Percentiles rank a stretch among this genome's conserved stretches.
Conservation (phyloP, 148 eudicot species). For the Vaccinium vitisidaea region DNA sequence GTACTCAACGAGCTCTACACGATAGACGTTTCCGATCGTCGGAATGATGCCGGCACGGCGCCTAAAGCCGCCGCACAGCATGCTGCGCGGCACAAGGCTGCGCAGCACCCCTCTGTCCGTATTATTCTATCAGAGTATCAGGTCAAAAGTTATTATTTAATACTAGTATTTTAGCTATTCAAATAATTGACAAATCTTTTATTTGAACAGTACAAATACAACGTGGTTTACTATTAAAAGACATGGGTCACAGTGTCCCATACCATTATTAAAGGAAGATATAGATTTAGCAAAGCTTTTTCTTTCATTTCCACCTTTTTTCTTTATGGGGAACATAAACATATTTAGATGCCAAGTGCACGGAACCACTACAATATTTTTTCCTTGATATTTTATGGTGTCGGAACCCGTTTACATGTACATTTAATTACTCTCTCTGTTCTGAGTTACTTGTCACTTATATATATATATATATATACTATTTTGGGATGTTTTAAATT, state of each 20-base stretch:
- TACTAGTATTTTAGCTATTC: background rate
- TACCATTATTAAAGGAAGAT: background rate
- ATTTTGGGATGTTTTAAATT: too few species aligned
- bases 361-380: background rate
- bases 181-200: background rate
- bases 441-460: too few species aligned
- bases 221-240: background rate
- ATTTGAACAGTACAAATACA: background rate
- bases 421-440: too few species aligned
- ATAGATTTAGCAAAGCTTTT: background rate
- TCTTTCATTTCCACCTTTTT: background rate
- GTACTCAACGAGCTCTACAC: too few species aligned
- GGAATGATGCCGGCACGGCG: too few species aligned
- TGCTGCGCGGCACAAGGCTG: too few species aligned
- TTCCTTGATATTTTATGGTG: background rate
- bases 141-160: background rate
- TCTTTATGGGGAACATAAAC: constrained; percentile 7
- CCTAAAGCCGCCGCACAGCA: too few species aligned
- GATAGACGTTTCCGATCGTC: too few species aligned
- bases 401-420: background rate
- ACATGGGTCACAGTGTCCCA: constrained; percentile 11
- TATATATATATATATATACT: too few species aligned
- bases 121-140: background rate
- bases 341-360: background rate
- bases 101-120: too few species aligned